Base-by-base conservation (phyloP, 2,329 filamentous ascomycete genomes). In the Elsinoe arachidis region DNA sequence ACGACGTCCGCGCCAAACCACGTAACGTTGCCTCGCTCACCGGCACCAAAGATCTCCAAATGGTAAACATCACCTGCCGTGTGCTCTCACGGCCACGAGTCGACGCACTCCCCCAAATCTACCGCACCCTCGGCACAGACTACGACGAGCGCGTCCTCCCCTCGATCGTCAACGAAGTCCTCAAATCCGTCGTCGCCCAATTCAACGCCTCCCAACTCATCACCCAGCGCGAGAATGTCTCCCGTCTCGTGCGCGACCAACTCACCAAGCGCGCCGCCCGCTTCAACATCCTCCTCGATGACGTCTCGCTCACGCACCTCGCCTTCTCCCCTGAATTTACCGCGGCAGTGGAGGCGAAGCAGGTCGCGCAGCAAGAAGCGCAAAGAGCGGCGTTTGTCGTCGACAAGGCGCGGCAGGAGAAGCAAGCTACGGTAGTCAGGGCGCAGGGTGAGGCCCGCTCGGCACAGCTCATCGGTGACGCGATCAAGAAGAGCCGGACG, bases 21-120 rank as follows among this genome's bases (percentile, higher is more conserved):
- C 86, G 93, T 72, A 96, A 95, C 69, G 91, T 99, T 66, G 88
- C 93, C 64, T 97, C 93, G 64, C 83, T 99, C 64, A 99, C 93
- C 60, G 93, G 93, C 66, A 99, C 93, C 70, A 99, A 99, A 80
- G 93, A 99, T 76, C 78, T 99, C 75, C 93, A 99, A 79, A 99
- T 99, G 93, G 93, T 97, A 71, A 99, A 99, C 82, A 97, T 99
- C 72, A 99, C 92, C 70, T 99, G 93, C 76, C 92, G 93, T 88
- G 93, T 99, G 59, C 88, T 99, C 55, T 96, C 92, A 59, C 81
- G 90, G 66, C 93, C 93, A 58, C 84, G 90, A 59, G 78, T 99
- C 68, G 84, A 88, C 63, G 88, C 91, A 33, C 83, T 99, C 41
- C 93, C 93, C 15, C 90, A 96, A 76, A 99, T 99, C 69, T 99